Conservation (phyloP, 208 protist genomes). For the Lotmaria passim region DNA sequence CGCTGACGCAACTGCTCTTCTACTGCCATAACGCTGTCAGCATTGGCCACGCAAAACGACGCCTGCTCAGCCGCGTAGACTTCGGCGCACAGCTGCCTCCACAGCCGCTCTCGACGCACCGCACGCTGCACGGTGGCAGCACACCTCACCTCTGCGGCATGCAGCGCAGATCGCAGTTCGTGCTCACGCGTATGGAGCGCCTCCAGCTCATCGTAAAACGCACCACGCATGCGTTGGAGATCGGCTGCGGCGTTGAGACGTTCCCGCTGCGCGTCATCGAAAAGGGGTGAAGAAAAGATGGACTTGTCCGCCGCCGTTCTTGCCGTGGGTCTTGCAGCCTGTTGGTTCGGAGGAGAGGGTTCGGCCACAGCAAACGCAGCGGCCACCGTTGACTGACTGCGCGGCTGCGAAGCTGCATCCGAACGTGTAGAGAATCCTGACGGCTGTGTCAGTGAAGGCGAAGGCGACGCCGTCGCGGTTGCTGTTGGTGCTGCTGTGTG, state of each 20-base stretch:
- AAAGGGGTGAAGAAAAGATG: background rate
- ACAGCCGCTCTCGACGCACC: conserved; percentile 51
- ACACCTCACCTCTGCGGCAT: conserved; percentile 13
- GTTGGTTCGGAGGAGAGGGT: no score
- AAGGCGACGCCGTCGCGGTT: background rate
- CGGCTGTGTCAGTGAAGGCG: background rate
- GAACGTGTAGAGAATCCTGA: background rate
- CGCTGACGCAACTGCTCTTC: conserved; percentile 40
- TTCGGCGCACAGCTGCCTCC: conserved; percentile 62
- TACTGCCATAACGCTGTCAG: conserved; percentile 39
- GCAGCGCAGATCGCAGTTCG: conserved; percentile 30
- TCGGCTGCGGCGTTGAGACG: background rate
- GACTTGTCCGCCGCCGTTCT: no score
- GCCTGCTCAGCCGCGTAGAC: conserved; percentile 66
- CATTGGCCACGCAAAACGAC: conserved; percentile 53
- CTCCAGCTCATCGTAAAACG: conserved; percentile 39
- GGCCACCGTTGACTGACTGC: conserved; percentile 22
- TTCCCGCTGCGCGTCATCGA: background rate
- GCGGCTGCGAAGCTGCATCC: background rate
- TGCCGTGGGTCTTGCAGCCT: no score
- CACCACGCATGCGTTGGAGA: background rate
- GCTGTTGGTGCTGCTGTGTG: no score
- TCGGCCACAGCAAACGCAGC: background rate
- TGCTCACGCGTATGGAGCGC: conserved; percentile 52
- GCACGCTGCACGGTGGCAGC: conserved; percentile 26